Conservation (phyloP, 2,329 filamentous ascomycete species). For the Fusarium mangiferae region DNA sequence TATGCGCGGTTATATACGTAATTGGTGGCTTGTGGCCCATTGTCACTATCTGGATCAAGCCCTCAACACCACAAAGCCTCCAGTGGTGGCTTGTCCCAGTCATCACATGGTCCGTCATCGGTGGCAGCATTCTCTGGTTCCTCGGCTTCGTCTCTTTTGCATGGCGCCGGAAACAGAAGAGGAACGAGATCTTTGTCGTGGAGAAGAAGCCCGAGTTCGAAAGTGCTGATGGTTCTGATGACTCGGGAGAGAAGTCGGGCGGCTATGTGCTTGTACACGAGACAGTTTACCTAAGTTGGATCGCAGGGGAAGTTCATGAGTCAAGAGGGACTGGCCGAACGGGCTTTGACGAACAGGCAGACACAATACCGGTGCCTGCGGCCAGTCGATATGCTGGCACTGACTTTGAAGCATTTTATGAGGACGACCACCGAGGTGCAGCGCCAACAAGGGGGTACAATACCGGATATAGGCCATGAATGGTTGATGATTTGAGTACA, state of each 20-base stretch:
- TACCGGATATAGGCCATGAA: constrained; percentile 23
- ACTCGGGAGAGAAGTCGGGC: constrained; percentile 25
- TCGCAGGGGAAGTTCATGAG: constrained; percentile 44
- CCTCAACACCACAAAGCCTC: constrained; percentile 19
- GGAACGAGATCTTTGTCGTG: constrained; percentile 48
- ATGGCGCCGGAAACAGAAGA: constrained; percentile 42
- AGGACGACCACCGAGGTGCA: constrained; percentile 18
- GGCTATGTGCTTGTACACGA: constrained; percentile 51
- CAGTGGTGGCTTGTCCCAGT: constrained; percentile 48
- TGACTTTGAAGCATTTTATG: constrained; percentile 40
- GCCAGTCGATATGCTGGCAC: constrained; percentile 37
- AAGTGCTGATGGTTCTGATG: constrained; percentile 31
- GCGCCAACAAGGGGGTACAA: constrained; percentile 17
- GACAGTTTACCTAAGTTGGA: constrained; percentile 51
- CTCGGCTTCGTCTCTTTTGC: constrained; percentile 49
- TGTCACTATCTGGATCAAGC: constrained; percentile 48
- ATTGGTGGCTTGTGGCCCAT: constrained; percentile 49
- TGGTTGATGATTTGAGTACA: background rate
- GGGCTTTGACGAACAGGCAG: constrained; percentile 6
- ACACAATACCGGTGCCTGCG: constrained; percentile 1
- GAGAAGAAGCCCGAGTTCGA: constrained; percentile 51
- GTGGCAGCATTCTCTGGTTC: constrained; percentile 46
- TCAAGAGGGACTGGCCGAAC: constrained; percentile 17
- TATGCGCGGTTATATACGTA: constrained; percentile 46
- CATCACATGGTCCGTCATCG: constrained; percentile 47